Percentiles rank a stretch among this genome's conserved stretches.
phyloP scores from a whole-genome alignment of 1,139 yeast species.

The Geotrichum histeridarum region DNA sequence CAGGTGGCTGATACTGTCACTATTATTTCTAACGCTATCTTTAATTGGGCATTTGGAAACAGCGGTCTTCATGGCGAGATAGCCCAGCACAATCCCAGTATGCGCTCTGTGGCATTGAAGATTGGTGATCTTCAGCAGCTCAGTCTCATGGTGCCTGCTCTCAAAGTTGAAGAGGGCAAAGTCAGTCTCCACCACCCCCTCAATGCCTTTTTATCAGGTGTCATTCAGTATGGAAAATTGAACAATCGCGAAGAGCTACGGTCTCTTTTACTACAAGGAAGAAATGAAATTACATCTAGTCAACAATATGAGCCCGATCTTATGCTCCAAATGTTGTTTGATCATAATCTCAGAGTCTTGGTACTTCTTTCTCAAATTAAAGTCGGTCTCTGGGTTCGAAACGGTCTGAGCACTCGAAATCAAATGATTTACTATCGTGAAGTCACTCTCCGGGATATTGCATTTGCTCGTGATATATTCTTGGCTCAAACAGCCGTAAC shows the following conservation, averaged over 20 bases:
- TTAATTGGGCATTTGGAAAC: conserved; percentile 32
- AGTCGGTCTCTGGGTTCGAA: conserved; percentile 85
- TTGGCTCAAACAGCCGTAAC: conserved; percentile 63
- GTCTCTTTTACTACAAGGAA: conserved; percentile 21
- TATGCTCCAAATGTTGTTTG: conserved; percentile 37
- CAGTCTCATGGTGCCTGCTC: conserved; percentile 17
- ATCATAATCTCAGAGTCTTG: conserved; percentile 69
- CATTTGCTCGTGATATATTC: conserved; percentile 71
- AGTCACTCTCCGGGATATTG: conserved; percentile 74
- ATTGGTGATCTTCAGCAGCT: neutral
- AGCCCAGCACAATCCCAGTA: neutral
- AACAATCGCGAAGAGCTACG: conserved; percentile 33
- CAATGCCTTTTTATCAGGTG: conserved; percentile 66
- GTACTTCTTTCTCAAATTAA: conserved; percentile 74
- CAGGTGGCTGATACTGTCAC: conserved; percentile 25
- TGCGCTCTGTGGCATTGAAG: neutral
- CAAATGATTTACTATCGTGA: conserved; percentile 76
- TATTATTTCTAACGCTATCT: conserved; percentile 26
- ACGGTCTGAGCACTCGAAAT: conserved; percentile 68
- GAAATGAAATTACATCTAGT: neutral
- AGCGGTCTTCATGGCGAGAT: conserved; percentile 19
- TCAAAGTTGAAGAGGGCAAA: conserved; percentile 44
- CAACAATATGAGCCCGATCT: neutral
- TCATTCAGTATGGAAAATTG: conserved; percentile 50
- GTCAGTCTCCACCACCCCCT: conserved; percentile 77